Evolutionary conservation across 1,284 basidiomycete genomes (phyloP).

Genomic region (Cutaneotrichosporon mucoides): DNA sequence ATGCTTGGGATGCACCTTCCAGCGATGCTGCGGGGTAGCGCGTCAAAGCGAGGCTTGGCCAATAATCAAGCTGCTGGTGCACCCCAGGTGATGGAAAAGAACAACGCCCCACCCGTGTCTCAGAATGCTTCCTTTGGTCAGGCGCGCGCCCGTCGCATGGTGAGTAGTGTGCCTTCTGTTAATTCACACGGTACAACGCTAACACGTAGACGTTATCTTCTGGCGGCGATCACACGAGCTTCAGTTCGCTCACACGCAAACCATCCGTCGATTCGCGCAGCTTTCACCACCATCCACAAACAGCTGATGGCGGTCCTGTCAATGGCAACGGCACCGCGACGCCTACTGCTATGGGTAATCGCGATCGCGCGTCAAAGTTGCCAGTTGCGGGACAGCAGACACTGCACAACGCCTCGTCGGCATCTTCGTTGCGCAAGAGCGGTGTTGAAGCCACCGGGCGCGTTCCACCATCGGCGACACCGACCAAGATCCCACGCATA

Average conservation of each 20-base stretch:
- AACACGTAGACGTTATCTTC: conserved; percentile 73
- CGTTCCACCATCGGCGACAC: conserved; percentile 50
- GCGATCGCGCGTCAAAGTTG: conserved; percentile 53
- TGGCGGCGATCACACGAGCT: conserved; percentile 53
- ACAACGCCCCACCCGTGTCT: conserved; percentile 35
- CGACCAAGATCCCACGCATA: conserved; percentile 92
- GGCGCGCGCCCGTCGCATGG: conserved; percentile 9
- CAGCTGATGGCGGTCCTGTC: background rate
- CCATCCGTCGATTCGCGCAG: conserved; percentile 22
- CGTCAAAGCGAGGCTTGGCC: conserved; percentile 55
- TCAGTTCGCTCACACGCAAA: conserved; percentile 26
- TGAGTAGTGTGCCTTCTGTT: background rate
- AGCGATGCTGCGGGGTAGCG: conserved; percentile 74
- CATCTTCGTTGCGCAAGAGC: conserved; percentile 26
- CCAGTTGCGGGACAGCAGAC: conserved; percentile 81
- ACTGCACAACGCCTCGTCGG: conserved; percentile 55
- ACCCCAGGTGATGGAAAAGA: conserved; percentile 15
- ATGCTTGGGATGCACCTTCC: conserved; percentile 61
- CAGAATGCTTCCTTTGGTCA: conserved; percentile 63
- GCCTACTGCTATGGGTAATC: background rate
- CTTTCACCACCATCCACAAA: background rate
- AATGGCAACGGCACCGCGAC: conserved; percentile 2
- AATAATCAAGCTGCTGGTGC: background rate
- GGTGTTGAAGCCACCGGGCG: background rate
- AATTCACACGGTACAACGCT: background rate